Evolutionary conservation across 1,139 yeast species (phyloP), one percentile per base, ranked within the genome.

Genomic region (Neolecta irregularis): DNA sequence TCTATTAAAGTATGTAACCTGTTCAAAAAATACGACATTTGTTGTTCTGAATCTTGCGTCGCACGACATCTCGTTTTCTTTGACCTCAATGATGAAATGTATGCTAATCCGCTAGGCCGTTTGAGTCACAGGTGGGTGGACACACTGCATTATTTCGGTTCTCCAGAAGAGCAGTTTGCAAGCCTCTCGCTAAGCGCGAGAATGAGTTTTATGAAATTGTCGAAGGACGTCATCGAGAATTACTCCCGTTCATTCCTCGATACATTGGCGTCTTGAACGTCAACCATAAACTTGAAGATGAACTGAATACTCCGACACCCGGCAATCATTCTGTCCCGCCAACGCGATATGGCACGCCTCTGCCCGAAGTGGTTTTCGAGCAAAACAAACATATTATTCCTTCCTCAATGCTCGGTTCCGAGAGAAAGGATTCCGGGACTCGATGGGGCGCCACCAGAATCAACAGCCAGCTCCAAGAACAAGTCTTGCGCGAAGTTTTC

Each of bases 111-210:
- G 58, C 85, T 39, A 71, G 80, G 36, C 94, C 93, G 2, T 85
- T 78, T 58, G 72, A 75, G 45, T 85, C 88, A 52, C 48, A 46
- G 79, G 98, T 91, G 5, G 99, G 99, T 6, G 99, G 99, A 1
- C 99, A 91, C 53, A 88, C 95, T 0, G 95, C 96, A 1, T 83
- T 91, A 32, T 91, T 88, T 57, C 67, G 88, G 44, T 88, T 88
- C 52, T 77, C 93, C 5, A 77, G 74, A 47, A 64, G 80, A 40
- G 96, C 96, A 0, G 94, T 91, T n/a, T 88, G 98, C 56, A 91
- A 91, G 55, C 91, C 92, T 1, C 60, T 88, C 42, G 79, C 83
- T 43, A 81, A 81, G 48, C 64, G 93, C 43, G 99, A 91, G 51
- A 80, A 88, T 54, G 59, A 65, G 43, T 85, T 93, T 75, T 91